Conservation (phyloP, 345 rosid species). For the Bruguiera sexangula region DNA sequence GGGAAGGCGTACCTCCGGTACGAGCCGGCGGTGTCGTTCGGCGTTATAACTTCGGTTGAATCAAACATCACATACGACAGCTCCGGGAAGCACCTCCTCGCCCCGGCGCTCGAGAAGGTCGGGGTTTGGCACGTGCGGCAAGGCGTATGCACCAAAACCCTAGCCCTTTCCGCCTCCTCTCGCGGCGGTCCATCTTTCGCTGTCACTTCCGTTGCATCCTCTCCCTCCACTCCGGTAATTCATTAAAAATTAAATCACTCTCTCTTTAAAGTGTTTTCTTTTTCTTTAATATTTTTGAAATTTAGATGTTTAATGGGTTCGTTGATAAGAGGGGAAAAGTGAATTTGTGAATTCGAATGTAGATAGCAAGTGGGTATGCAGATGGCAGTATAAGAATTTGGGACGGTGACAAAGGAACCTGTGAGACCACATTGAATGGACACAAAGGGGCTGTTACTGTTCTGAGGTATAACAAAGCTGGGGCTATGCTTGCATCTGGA, state of each 20-base stretch:
- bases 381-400: constrained; percentile 90
- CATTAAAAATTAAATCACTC: neutral
- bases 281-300: neutral
- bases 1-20: constrained; percentile 73
- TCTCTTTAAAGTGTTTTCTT: neutral
- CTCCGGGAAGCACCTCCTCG: constrained; percentile 64
- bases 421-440: constrained; percentile 71
- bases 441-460: constrained; percentile 90
- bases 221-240: constrained; percentile 58
- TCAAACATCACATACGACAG: constrained; percentile 63
- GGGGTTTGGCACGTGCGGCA: constrained; percentile 93
- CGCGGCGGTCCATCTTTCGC: constrained; percentile 46
- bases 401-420: constrained; percentile 77
- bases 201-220: constrained; percentile 53
- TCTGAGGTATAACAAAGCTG: constrained; percentile 57
- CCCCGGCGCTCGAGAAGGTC: constrained; percentile 81
- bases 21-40: constrained; percentile 63
- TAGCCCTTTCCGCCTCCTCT: constrained; percentile 53
- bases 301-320: neutral
- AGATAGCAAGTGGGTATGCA: constrained; percentile 59
- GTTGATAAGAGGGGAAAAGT: neutral
- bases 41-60: constrained; percentile 58
- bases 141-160: constrained; percentile 69
- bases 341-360: constrained; percentile 10
- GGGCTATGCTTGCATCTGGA: constrained; percentile 86